Conservation (phyloP, 2,329 filamentous ascomycete genomes). For the Magnaporthales sp. region DNA sequence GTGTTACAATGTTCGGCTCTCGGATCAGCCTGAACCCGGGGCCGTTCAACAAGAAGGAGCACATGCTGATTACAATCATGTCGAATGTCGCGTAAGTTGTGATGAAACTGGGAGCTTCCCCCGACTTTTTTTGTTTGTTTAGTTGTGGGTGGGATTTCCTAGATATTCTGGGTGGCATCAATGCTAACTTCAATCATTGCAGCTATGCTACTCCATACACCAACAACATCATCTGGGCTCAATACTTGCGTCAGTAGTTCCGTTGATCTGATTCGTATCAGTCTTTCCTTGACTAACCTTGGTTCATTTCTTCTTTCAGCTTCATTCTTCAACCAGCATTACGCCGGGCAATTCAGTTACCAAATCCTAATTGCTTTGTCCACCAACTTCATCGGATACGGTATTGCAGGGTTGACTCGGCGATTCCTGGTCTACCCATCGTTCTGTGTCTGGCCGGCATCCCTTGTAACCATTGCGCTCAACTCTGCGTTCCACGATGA, state of each 20-base stretch:
- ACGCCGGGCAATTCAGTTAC: constrained; percentile 37
- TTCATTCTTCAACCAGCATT: constrained; percentile 39
- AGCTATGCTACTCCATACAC: constrained; percentile 34
- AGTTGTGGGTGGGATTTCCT: too few species aligned
- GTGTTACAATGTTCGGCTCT: constrained; percentile 37
- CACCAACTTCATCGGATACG: constrained; percentile 47
- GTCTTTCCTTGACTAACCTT: constrained; percentile 14
- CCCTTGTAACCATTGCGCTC: constrained; percentile 36
- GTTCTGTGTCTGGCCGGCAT: constrained; percentile 42
- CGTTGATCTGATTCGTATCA: neutral
- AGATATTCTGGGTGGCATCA: too few species aligned
- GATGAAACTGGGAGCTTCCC: too few species aligned
- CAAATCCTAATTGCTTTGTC: constrained; percentile 40
- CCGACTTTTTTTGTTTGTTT: too few species aligned
- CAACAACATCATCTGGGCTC: constrained; percentile 39
- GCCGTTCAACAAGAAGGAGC: constrained; percentile 51
- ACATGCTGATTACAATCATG: constrained; percentile 51
- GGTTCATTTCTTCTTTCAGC: constrained; percentile 17
- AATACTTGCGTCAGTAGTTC: constrained; percentile 18
- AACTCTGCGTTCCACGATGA: constrained; percentile 38
- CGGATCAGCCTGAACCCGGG: constrained; percentile 45
- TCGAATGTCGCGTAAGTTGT: constrained; percentile 42
- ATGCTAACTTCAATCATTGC: neutral
- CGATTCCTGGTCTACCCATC: constrained; percentile 43
- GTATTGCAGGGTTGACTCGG: constrained; percentile 39